Base-by-base conservation (phyloP, 305 asterid species). In the Fraxinus velutina region DNA sequence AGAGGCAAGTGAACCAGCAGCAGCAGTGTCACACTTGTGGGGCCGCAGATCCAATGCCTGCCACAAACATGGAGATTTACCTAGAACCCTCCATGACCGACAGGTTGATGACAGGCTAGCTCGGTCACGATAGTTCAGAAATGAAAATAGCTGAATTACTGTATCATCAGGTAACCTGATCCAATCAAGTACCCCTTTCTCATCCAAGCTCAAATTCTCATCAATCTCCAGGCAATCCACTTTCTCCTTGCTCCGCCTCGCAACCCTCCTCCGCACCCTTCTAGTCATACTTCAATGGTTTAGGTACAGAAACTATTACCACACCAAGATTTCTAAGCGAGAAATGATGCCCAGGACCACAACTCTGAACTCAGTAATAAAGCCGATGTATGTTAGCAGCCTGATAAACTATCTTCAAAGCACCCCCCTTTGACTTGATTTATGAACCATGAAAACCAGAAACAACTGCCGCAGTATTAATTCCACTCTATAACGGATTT, bases 71-170 rank as follows among this genome's bases (percentile, higher is more conserved):
- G 89, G 88, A 22, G 97, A 90, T 79, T 80, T 87, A 33, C 98
- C 94, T 9, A 95, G 88, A 57, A 60, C 75, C 86, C 92, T 81
- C 98, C 98, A 95, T 75, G 93, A 78, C 78, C 88, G 89, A 86
- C 99, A 95, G 42, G 97, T 92, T 6, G 97, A 92, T 12, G 98
- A 90, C 83, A 95, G 85, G 85, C 97, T 93, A n/a, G 97, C 98
- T 30, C 98, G 90, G 81, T 95, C 99, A 34, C 98, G 94, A 84
- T 93, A 86, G 85, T 89, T 93, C 83, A 94, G 88, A 83, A 88
- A 84, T 1, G 95, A 86, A 83, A 93, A 93, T 21, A 94, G 88
- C 87, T 93, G 94, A 66, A 93, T 85, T 60, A 89, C 93, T 21
- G 94, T 93, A 77, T 94, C 97, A 88, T 91, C 93, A 1, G 97